phyloP scores from a whole-genome alignment of 208 protist genomes.

The Kentomonas sorsogonicus region DNA sequence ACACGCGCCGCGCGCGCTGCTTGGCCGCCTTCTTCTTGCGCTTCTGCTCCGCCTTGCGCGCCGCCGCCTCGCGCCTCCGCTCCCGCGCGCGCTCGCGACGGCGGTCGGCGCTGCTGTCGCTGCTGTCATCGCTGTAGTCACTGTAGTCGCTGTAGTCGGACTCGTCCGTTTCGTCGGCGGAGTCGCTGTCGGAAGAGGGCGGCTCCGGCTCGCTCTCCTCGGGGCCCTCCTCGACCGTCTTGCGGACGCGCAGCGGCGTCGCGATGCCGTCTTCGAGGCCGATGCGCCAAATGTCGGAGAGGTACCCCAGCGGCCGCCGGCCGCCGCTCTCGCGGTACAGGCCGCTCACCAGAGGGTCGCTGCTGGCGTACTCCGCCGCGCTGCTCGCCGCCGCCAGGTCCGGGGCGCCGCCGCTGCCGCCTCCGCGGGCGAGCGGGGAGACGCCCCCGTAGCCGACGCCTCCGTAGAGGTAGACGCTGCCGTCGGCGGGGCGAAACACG shows the following conservation, averaged over 20 bases:
- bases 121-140: no score
- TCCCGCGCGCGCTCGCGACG: no score
- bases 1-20: not conserved
- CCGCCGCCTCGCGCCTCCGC: no score
- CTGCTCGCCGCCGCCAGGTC: no score
- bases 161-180: no score
- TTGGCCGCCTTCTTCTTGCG: not conserved
- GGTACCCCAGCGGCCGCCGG: constrained; percentile 6
- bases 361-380: no score
- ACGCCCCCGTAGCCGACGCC: constrained; percentile 20
- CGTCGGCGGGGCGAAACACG: constrained; percentile 29
- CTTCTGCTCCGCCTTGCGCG: not conserved
- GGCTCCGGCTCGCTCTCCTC: not conserved
- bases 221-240: not conserved
- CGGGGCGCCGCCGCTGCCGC: not conserved
- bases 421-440: not conserved
- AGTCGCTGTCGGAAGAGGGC: no score
- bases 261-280: constrained; percentile 19
- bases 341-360: no score
- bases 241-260: not conserved
- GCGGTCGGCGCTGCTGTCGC: not conserved
- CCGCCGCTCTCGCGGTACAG: no score
- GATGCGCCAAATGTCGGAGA: constrained; percentile 34
- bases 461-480: constrained; percentile 65
- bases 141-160: no score